These are phyloP conservation scores for Vitis hybrid DNA, from an alignment of 177 flowering plant genomes.

Conservation along the genomic window DNA sequence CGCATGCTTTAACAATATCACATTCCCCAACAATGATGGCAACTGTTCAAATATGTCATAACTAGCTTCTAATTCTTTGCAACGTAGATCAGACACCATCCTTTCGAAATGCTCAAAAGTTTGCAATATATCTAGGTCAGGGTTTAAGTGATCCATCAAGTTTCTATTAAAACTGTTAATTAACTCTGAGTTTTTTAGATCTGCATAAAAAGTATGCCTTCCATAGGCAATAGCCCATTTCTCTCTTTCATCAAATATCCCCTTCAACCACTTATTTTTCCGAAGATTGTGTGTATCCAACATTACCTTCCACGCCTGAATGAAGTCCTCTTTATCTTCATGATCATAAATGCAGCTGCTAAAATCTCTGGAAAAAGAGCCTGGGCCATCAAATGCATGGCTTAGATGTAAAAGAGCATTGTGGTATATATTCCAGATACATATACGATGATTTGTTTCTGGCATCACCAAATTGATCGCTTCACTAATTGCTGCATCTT, in stretches of 20 bases:
- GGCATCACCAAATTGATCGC: conserved; percentile 31
- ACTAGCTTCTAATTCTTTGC: conserved; percentile 26
- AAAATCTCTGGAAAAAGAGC: conserved; percentile 25
- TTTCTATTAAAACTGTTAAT: conserved; percentile 19
- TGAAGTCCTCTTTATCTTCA: conserved; percentile 29
- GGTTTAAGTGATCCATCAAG: conserved; percentile 17
- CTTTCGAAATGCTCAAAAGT: conserved; percentile 33
- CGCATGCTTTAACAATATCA: conserved; percentile 31
- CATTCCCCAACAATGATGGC: conserved; percentile 27
- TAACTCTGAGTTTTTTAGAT: conserved; percentile 15
- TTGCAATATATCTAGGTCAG: conserved; percentile 28
- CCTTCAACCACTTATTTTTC: conserved; percentile 30
- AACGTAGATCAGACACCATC: conserved; percentile 26
- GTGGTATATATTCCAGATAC: conserved; percentile 31
- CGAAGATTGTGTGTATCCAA: conserved; percentile 22
- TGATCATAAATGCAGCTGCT: conserved; percentile 30
- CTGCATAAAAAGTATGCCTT: conserved; percentile 27
- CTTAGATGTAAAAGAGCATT: conserved; percentile 32
- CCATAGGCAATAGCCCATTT: conserved; percentile 36
- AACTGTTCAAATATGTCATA: conserved; percentile 17
- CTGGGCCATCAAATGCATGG: conserved; percentile 14
- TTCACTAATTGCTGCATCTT: conserved; percentile 27
- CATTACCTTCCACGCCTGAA: conserved; percentile 27
- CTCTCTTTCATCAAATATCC: conserved; percentile 31
- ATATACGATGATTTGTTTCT: conserved; percentile 26